A percentile compares a stretch with the other conserved stretches of the same genome.
phyloP scores from a whole-genome alignment of 2,329 filamentous ascomycete genomes.

The Myriosclerotinia duriaeana region DNA sequence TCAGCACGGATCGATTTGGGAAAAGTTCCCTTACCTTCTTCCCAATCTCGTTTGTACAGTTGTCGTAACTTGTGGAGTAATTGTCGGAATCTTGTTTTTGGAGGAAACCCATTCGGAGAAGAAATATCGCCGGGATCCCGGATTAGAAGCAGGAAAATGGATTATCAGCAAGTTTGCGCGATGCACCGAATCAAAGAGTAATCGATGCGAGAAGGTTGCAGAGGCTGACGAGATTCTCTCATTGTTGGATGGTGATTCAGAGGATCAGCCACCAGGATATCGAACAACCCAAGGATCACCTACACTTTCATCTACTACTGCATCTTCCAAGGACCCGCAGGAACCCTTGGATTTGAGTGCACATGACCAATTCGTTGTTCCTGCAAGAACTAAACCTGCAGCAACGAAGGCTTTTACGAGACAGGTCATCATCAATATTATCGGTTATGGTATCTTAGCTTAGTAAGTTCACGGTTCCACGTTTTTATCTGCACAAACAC shows the following conservation, averaged over 20 bases:
- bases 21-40: slow-evolving; percentile 82
- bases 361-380: slow-evolving; percentile 27
- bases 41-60: slow-evolving; percentile 86
- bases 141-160: slow-evolving; percentile 73
- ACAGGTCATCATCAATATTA: slow-evolving; percentile 82
- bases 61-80: slow-evolving; percentile 73
- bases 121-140: slow-evolving; percentile 72
- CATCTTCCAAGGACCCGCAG: slow-evolving; percentile 41
- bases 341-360: slow-evolving; percentile 43
- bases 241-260: slow-evolving; percentile 54
- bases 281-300: slow-evolving; percentile 59
- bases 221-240: slow-evolving; percentile 50
- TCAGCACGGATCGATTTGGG: slow-evolving; percentile 72
- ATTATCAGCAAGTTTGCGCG: slow-evolving; percentile 50
- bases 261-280: slow-evolving; percentile 68
- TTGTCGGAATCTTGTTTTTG: slow-evolving; percentile 79
- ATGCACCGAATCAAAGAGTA: slow-evolving; percentile 39
- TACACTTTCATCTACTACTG: slow-evolving; percentile 45
- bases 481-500: slow-evolving; percentile 19
- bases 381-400: slow-evolving; percentile 42
- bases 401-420: slow-evolving; percentile 70
- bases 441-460: slow-evolving; percentile 87
- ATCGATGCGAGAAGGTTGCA: slow-evolving; percentile 43
- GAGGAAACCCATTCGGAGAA: slow-evolving; percentile 90
- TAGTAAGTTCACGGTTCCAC: slow-evolving; percentile 65